Evolutionary conservation across 2,329 filamentous ascomycete species (phyloP).

Genomic region (Epichloe gansuensis): DNA sequence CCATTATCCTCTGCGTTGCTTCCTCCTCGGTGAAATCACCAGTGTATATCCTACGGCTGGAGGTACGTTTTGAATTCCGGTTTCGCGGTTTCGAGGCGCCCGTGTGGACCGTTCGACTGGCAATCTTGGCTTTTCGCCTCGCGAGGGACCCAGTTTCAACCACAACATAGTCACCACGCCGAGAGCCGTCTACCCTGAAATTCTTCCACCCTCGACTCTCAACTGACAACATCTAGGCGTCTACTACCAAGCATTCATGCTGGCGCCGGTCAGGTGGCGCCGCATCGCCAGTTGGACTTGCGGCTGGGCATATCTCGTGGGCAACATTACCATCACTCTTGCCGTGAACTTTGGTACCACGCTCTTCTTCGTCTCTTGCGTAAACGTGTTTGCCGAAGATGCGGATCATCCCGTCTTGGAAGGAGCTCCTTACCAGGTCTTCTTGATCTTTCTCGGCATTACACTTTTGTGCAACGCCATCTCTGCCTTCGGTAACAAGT

Average conservation of each 20-base stretch:
- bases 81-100: neutral
- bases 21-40: conserved; percentile 62
- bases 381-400: conserved; percentile 41
- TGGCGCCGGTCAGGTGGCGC: conserved; percentile 48
- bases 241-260: conserved; percentile 70
- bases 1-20: conserved; percentile 60
- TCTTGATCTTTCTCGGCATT: conserved; percentile 59
- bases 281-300: conserved; percentile 57
- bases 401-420: conserved; percentile 31
- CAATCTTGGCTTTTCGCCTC: neutral
- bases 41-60: conserved; percentile 66
- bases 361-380: conserved; percentile 44
- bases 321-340: conserved; percentile 73
- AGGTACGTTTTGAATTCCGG: conserved; percentile 28
- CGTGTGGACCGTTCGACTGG: neutral
- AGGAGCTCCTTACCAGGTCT: conserved; percentile 50
- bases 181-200: no score
- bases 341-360: conserved; percentile 73
- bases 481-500: conserved; percentile 54
- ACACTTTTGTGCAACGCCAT: conserved; percentile 53
- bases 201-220: neutral
- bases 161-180: no score
- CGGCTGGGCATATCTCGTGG: conserved; percentile 66
- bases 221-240: conserved; percentile 29
- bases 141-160: no score